Percentiles rank a stretch among this genome's conserved stretches.
Evolutionary conservation across 495 filamentous ascomycete species (phyloP).

Genomic region (Penicillium riverlandense): DNA sequence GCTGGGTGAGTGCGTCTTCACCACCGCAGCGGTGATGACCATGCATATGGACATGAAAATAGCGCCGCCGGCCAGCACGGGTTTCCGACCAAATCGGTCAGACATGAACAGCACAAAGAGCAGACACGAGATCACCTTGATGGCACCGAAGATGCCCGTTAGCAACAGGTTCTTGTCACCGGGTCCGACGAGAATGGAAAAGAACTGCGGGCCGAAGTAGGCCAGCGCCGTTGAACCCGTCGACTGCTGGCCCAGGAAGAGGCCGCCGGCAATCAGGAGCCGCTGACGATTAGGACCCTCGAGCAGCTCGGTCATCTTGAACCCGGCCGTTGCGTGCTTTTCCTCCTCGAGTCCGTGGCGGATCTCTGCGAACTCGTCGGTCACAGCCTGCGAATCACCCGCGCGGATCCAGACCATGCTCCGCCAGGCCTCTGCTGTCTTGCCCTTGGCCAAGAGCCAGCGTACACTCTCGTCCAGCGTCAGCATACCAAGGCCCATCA

Average conservation of each 20-base stretch:
- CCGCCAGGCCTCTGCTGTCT: conserved; percentile 32
- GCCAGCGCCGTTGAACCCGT: conserved; percentile 48
- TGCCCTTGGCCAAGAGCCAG: conserved; percentile 41
- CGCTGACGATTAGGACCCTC: conserved; percentile 36
- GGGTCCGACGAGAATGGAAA: conserved; percentile 45
- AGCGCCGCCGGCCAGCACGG: conserved; percentile 45
- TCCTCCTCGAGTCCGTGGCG: conserved; percentile 36
- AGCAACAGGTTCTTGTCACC: conserved; percentile 33
- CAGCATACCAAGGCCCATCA: conserved; percentile 46
- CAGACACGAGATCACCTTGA: conserved; percentile 43
- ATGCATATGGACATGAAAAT: conserved; percentile 45
- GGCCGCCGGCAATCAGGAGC: conserved; percentile 28
- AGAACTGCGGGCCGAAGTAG: conserved; percentile 47
- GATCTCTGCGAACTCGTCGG: conserved; percentile 41
- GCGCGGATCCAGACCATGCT: conserved; percentile 47
- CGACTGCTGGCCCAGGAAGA: conserved; percentile 43
- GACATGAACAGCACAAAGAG: conserved; percentile 48
- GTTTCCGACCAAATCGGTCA: conserved; percentile 48
- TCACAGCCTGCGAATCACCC: conserved; percentile 21
- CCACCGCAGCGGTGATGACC: conserved; percentile 47
- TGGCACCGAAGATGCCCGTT: conserved; percentile 44
- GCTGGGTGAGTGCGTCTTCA: conserved; percentile 40
- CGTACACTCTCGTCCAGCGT: conserved; percentile 43
- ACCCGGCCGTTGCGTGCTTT: conserved; percentile 31
- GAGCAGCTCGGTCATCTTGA: conserved; percentile 34